Evolutionary conservation across 805 yeast species (phyloP).

Genomic region (Maudiozyma saulgeensis): DNA sequence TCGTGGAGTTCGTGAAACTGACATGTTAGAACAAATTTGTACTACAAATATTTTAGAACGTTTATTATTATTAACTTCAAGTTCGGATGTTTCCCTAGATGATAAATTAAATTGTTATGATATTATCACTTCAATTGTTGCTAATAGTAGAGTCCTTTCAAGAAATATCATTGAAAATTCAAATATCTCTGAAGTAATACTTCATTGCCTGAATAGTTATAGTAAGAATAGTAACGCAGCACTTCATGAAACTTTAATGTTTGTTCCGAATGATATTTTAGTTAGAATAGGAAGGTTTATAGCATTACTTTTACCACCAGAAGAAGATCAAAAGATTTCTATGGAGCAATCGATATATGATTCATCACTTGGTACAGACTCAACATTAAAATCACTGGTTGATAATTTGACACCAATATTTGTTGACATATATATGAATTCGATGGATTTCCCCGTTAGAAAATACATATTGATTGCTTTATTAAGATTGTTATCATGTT

Average conservation of each 20-base stretch:
- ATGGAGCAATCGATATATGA: conserved; percentile 11
- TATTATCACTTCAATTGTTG: conserved; percentile 38
- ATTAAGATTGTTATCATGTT: conserved; percentile 40
- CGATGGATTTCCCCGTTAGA: conserved; percentile 59
- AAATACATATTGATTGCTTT: conserved; percentile 46
- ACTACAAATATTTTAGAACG: conserved; percentile 27
- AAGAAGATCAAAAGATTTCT: conserved; percentile 20
- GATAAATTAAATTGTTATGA: conserved; percentile 27
- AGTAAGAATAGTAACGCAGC: conserved; percentile 32
- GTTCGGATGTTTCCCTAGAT: conserved; percentile 24
- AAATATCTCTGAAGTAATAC: conserved; percentile 39
- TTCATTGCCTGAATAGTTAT: conserved; percentile 42
- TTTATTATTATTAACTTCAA: conserved; percentile 22
- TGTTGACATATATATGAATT: conserved; percentile 57
- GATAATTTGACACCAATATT: conserved; percentile 42
- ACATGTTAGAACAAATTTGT: conserved; percentile 17
- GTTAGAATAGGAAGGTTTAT: conserved; percentile 46
- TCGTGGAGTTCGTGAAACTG: conserved; percentile 14
- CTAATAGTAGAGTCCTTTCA: conserved; percentile 36
- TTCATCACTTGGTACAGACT: conserved; percentile 13
- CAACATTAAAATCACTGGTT: conserved; percentile 31
- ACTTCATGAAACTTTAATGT: conserved; percentile 63
- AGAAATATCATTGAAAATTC: conserved; percentile 38
- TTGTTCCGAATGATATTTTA: conserved; percentile 60
- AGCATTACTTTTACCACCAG: conserved; percentile 48